These are phyloP conservation scores for Yamadazyma songkhlaensis DNA, from an alignment of 1,139 yeast genomes.

Conservation along the genomic window DNA sequence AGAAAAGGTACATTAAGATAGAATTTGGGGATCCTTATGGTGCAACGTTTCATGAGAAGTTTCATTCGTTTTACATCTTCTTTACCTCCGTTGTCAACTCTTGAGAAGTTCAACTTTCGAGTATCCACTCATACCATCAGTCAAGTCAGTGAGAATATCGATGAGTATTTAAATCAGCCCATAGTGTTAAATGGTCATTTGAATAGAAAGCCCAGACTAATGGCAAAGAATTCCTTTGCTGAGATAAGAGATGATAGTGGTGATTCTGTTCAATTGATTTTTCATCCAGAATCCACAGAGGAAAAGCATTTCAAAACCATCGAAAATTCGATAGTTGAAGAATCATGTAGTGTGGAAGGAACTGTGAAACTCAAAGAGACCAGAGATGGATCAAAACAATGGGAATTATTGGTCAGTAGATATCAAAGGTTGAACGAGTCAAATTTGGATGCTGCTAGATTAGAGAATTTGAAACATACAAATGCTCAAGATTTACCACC, in stretches of 20 bases:
- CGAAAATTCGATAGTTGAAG: conserved; percentile 58
- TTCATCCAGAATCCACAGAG: conserved; percentile 41
- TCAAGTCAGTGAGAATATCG: conserved; percentile 16
- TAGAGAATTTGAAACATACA: conserved; percentile 54
- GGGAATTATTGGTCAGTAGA: conserved; percentile 57
- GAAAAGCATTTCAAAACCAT: conserved; percentile 38
- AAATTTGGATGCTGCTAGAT: conserved; percentile 65
- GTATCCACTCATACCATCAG: conserved; percentile 31
- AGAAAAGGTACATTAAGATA: too few species aligned
- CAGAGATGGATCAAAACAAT: conserved; percentile 23
- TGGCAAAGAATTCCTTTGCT: conserved; percentile 58
- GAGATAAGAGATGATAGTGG: conserved; percentile 73
- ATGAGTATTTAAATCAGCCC: conserved; percentile 10
- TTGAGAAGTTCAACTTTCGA: conserved; percentile 39
- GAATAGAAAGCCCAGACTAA: conserved; percentile 59
- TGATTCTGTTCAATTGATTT: conserved; percentile 59
- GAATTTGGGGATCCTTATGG: too few species aligned
- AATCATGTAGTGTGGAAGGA: conserved; percentile 73
- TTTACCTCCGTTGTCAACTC: conserved; percentile 24
- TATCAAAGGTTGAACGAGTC: conserved; percentile 66
- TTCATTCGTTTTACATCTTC: conserved; percentile 2
- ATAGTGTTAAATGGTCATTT: conserved; percentile 75
- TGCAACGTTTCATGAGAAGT: not conserved
- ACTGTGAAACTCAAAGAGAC: conserved; percentile 33
- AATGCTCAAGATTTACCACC: conserved; percentile 64